Evolutionary conservation across 1,284 basidiomycete genomes (phyloP), one percentile per base, ranked within the genome.

Genomic region (Takashimella koratensis): DNA sequence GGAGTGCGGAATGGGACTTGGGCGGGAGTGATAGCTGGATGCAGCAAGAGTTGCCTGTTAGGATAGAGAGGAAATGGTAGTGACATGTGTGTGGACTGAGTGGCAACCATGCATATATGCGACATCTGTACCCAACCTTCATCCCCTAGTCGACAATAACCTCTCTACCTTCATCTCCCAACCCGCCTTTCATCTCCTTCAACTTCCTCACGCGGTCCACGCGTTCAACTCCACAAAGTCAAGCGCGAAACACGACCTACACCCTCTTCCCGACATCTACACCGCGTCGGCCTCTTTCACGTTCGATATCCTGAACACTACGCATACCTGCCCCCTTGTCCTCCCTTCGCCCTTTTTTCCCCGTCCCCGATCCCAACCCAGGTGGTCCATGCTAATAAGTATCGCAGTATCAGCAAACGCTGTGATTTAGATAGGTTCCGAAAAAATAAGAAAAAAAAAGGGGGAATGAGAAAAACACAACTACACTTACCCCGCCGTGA

Each of bases 301-400:
- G 49, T 68, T 77, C 68, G 22, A 77, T 66, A 57, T 75, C 74
- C 26, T 67, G 67, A 48, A 70, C 64, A 43, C 60, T 64, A 53
- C 73, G 62, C 71, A 77, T 74, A 1, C 74, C 75, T 2, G 59
- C 51, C 10, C 75, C 75, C 58, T 76, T 76, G 60, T 76, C 71
- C 51, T 67, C 56, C 25, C 63, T 54, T 12, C 65, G 62, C 6
- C 66, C 69, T 24, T 56, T 64, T 21, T 63, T 60, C 8, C 70
- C 70, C 5, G 57, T 52, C 10, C 69, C 70, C 24, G 65, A 61
- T 19, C 76, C 75, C 36, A 75, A 66, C 1, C 71, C 71, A 36
- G 71, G 67, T 19, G 68, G 65, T 8, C 52, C 48, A 43, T 51
- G 52, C 56, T 54, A 44, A 10, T n/a, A 21, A 42, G 41, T 22